Evolutionary conservation across 345 rosid species (phyloP), one percentile per base, ranked within the genome.

Genomic region (Passiflora organensis): DNA sequence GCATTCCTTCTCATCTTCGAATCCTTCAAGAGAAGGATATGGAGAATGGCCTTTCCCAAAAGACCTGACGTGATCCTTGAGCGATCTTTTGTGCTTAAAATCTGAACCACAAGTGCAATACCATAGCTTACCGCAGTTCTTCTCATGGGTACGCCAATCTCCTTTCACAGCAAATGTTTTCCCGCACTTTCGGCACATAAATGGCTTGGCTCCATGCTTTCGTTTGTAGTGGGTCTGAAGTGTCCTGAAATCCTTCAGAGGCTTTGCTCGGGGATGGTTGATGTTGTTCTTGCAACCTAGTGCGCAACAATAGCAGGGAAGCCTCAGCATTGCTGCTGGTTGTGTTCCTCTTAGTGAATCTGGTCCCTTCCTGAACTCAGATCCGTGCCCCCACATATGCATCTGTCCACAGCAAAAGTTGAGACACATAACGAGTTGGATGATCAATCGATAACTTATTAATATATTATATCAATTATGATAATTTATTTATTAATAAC

Each of bases 131-230:
- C 99, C 99, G 43, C 99, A 93, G 14, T 93, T 93, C 74, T 93
- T 93, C 68, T 93, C 99, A 48, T 93, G 99, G 13, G 99, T 93
- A 50, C 99, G 68, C 99, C 99, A 93, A 43, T 93, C 99, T 1
- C 99, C 99, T 69, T 91, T 89, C 13, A 93, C 97, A 0, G 99
- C 97, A 45, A 89, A 89, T 0, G 91, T 55, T 63, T 93, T 89
- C 23, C 75, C 81, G 25, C 99, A 93, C 67, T 89, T 93, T 57
- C 99, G 67, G 65, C 99, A 93, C 68, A 68, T 54, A 50, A 85
- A 86, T 25, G 83, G 85, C 71, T 86, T 86, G 14, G 69, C 66
- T 0, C 89, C 95, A 9, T 83, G 95, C 73, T 86, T 86, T 39
- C 95, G 76, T 50, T 83, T 86, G 87, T 75, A 86, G 65, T 83